Base-by-base conservation (phyloP, 495 filamentous ascomycete species). In the Penicillium cinerascens region DNA sequence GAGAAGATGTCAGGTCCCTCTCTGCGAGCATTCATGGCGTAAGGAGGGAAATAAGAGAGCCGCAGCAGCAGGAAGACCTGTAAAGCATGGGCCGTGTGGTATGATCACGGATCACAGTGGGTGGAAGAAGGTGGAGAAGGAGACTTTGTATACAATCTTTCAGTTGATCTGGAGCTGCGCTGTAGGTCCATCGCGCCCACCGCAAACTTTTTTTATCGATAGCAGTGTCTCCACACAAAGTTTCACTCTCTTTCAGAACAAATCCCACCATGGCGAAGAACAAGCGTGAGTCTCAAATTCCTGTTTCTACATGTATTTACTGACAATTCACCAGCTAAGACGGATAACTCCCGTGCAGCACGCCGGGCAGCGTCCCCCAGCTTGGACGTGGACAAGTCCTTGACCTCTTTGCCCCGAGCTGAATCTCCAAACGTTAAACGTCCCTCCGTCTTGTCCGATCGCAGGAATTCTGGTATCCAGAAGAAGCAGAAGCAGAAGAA, bases 341-440 rank as follows among this genome's bases (percentile, higher is more conserved):
- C 78, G 3, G 53, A 79, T 44, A 87, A 87, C 69, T 89, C 88
- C 45, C 85, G 88, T 29, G 86, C 85, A 23, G 86, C 85, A 56
- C 79, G 86, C 60, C 83, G 90, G 44, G 88, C 80, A 36, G 81
- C 80, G 21, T 87, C 87, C 13, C 87, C 85, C 11, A 77, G 82
- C 64, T 80, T 89, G 67, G 74, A 91, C 63, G 75, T 82, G 53
- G 87, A 91, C 72, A 89, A 89, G 71, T 90, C 87, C 3, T 70
- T 92, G 35, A 84, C 82, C 56, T 65, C 79, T 44, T 72, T 80
- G 42, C 79, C 80, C 41, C 77, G 81, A 10, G 81, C 85, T 1
- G 63, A 73, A 21, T 74, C 81, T 27, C 74, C 78, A 3, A 65
- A 71, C 33, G 61, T 72, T 49, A 53, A 75, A 37, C 80, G 80